Base-by-base conservation (phyloP, 441 rosid genomes). In the Syzygium syzygioides region DNA sequence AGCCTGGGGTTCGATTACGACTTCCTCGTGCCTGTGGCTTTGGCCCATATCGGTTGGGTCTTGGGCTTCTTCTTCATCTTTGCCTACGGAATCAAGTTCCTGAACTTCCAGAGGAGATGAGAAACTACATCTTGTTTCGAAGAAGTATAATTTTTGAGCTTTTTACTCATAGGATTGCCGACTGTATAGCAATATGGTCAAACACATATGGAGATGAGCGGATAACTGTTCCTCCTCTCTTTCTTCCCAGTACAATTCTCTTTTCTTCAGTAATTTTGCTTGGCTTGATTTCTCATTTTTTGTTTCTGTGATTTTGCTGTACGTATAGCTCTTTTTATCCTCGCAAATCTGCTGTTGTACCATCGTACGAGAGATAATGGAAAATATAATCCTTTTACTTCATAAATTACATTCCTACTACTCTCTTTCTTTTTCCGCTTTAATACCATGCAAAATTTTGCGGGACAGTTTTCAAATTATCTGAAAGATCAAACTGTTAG, bases 11-110 rank as follows among this genome's bases (percentile, higher is more conserved):
- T 20, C 64, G 91, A 90, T 9, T 53, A 88, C 48, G 86, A 86
- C 86, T 90, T 90, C 90, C 90, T 90, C 19, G 60, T 88, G 14
- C 88, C 91, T 6, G 87, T 86, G 56, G 90, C 87, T 34, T 18
- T 90, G 45, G 91, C 91, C 50, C 91, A 90, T 85, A 59, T 86
- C 25, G 91, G 90, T 50, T 90, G 91, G 91, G 91, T 90, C 79
- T 84, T 90, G n/a, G 88, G 56, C 45, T 90, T 90, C 87, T 90
- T 90, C 88, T 88, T 90, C 48, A 71, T 90, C 86, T 90, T 90
- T 32, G 91, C 91, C 45, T 90, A 90, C 48, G 91, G 91, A 26
- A 90, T 90, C 89, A 90, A 90, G 89, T 90, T 88, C 88, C 45
- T 90, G 9, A 90, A 90, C 87, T 90, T 88, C 90, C 91, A 90